phyloP scores from a whole-genome alignment of 208 protist genomes.

The Trypanosoma theileri region DNA sequence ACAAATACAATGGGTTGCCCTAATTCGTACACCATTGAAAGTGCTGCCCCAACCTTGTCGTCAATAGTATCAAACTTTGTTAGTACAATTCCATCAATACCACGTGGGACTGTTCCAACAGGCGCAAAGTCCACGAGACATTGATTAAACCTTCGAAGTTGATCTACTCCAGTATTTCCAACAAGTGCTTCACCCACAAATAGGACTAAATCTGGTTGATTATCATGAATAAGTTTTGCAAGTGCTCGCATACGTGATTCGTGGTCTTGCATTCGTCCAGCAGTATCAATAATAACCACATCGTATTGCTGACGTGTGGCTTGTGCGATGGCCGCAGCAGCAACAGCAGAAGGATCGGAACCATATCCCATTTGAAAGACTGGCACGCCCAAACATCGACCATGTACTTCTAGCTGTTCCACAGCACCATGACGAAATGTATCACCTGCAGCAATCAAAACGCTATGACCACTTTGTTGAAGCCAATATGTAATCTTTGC shows the following conservation, averaged over 20 bases:
- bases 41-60: conserved; percentile 99
- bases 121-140: conserved; percentile 92
- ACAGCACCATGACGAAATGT: conserved; percentile 99
- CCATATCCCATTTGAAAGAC: conserved; percentile 98
- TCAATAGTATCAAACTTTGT: conserved; percentile 99
- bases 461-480: conserved; percentile 86
- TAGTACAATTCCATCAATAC: conserved; percentile 99
- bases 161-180: conserved; percentile 99
- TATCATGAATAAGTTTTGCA: conserved; percentile 96
- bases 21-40: conserved; percentile 99
- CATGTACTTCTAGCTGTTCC: conserved; percentile 98
- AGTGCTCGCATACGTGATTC: conserved; percentile 98
- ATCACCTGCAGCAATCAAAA: conserved; percentile 99
- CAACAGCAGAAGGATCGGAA: conserved; percentile 94
- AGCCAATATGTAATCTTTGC: conserved; percentile 98
- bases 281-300: conserved; percentile 99
- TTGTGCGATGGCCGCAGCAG: conserved; percentile 90
- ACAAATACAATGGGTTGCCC: conserved; percentile 99
- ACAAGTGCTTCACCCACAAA: conserved; percentile 99
- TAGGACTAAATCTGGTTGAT: conserved; percentile 96
- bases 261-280: conserved; percentile 99
- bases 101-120: conserved; percentile 63
- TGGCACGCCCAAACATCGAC: conserved; percentile 88
- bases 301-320: conserved; percentile 87
- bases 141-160: conserved; percentile 98